Conservation (phyloP, 306 rosid genomes). For the Rubus idaeus region DNA sequence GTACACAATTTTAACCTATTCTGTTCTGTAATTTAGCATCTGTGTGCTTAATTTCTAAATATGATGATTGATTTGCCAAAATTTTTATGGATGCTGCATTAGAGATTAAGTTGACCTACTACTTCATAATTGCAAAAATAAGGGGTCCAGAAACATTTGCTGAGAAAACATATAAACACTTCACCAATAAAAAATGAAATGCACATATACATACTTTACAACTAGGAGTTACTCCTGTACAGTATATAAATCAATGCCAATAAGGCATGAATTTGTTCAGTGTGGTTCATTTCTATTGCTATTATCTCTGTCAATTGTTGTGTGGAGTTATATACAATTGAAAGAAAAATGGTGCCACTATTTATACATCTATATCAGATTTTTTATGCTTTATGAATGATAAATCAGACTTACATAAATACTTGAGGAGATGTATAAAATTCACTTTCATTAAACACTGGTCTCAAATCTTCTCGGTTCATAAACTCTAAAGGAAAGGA, state of each 20-base stretch:
- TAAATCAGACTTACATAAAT: slow-evolving; percentile 21
- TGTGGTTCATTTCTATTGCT: not conserved
- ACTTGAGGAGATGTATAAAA: slow-evolving; percentile 53
- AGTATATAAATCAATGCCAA: slow-evolving; percentile 16
- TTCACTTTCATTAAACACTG: slow-evolving; percentile 45
- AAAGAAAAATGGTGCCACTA: not conserved
- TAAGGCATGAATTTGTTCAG: not conserved
- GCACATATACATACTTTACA: not conserved
- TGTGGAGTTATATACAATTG: slow-evolving; percentile 16
- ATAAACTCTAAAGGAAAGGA: slow-evolving; percentile 44
- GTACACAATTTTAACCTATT: not conserved
- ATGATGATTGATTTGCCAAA: not conserved
- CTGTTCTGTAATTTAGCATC: not conserved
- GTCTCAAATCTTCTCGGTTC: slow-evolving; percentile 47
- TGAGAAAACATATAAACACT: not conserved
- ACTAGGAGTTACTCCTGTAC: slow-evolving; percentile 15
- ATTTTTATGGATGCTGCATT: not conserved
- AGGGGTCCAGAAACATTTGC: not conserved
- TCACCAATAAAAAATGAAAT: not conserved
- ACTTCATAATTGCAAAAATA: not conserved
- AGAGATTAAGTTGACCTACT: not conserved
- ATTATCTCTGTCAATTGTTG: not conserved
- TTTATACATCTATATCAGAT: not conserved
- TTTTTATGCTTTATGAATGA: not conserved
- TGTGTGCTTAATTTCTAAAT: slow-evolving; percentile 1